Conservation (phyloP, 2,329 filamentous ascomycete genomes). For the Didymella pomorum region DNA sequence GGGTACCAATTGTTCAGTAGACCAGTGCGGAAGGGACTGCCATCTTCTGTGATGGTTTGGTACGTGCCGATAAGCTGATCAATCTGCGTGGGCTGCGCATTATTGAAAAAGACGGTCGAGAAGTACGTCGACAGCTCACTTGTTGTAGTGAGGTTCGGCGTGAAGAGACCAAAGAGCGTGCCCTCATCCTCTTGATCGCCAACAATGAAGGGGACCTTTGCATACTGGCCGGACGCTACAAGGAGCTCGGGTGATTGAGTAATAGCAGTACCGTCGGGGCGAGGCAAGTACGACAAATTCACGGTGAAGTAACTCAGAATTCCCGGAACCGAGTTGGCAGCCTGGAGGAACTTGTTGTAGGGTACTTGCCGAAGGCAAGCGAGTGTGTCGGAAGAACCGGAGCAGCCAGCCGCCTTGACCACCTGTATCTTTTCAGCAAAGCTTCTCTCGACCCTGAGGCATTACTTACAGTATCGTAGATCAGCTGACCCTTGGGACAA, state of each 20-base stretch:
- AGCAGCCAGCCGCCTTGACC: conserved; percentile 57
- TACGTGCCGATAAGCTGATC: conserved; percentile 69
- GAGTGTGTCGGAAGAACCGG: conserved; percentile 53
- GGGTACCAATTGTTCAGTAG: conserved; percentile 76
- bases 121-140: conserved; percentile 70
- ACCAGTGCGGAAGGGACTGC: conserved; percentile 76
- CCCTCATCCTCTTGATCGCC: conserved; percentile 84
- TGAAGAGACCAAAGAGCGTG: conserved; percentile 75
- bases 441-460: conserved; percentile 39
- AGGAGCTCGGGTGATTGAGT: conserved; percentile 70
- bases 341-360: conserved; percentile 63
- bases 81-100: conserved; percentile 62
- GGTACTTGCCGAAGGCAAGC: conserved; percentile 58
- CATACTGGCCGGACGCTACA: conserved; percentile 61
- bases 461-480: conserved; percentile 58
- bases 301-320: conserved; percentile 73
- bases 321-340: conserved; percentile 73
- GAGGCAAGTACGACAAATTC: conserved; percentile 75
- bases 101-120: conserved; percentile 66
- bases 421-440: conserved; percentile 63
- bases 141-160: conserved; percentile 71
- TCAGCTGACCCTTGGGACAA: conserved; percentile 68
- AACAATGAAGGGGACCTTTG: conserved; percentile 69
- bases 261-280: conserved; percentile 72
- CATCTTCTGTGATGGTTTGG: conserved; percentile 62